These are phyloP conservation scores for Silene latifolia DNA, from an alignment of 148 eudicot species.

Conservation along the genomic window DNA sequence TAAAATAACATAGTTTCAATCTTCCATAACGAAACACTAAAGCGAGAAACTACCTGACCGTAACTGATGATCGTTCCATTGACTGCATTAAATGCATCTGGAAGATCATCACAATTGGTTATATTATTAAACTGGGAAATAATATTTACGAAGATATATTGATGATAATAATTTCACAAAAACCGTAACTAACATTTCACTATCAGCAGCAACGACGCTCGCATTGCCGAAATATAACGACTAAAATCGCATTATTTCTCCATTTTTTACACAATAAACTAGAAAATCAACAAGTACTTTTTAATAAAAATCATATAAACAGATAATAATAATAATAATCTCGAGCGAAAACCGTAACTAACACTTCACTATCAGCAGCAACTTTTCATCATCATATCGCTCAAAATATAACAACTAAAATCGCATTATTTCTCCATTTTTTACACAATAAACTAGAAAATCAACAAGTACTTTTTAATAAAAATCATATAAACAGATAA, in stretches of 20 bases:
- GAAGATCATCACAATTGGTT: background rate
- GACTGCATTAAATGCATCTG: conserved; percentile 63
- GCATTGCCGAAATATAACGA: background rate
- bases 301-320: too few species aligned
- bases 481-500: too few species aligned
- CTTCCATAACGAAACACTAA: background rate
- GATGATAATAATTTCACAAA: too few species aligned
- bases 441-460: background rate
- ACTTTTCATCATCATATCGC: background rate
- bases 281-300: too few species aligned
- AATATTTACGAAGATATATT: too few species aligned
- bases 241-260: background rate
- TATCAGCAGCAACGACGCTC: too few species aligned
- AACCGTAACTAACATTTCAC: background rate
- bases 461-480: too few species aligned
- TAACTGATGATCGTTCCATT: conserved; percentile 84
- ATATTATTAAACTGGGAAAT: too few species aligned
- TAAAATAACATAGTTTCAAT: background rate
- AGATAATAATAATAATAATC: too few species aligned
- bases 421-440: background rate
- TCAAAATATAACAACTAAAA: background rate
- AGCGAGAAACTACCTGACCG: conserved; percentile 64
- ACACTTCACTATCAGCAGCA: background rate
- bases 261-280: background rate
- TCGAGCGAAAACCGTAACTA: background rate